phyloP scores from a whole-genome alignment of 2,329 filamentous ascomycete genomes.

The Aulographum hederae region DNA sequence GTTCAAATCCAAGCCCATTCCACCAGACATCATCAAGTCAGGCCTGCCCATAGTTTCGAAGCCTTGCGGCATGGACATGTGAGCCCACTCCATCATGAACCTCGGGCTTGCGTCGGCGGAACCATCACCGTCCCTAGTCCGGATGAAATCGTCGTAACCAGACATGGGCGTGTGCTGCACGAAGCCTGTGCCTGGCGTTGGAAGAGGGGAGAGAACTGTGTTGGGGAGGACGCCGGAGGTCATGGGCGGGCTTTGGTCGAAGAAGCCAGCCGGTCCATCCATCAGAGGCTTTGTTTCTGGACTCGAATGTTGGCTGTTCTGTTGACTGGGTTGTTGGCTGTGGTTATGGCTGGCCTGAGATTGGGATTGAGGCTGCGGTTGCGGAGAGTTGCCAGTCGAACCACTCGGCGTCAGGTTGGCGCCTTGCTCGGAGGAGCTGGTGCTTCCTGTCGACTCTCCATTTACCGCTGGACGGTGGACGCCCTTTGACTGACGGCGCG shows the following conservation, averaged over 20 bases:
- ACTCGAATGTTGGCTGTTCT: neutral
- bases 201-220: constrained; percentile 18
- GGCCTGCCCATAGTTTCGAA: constrained; percentile 24
- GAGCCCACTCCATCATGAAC: constrained; percentile 30
- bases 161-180: constrained; percentile 25
- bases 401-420: constrained; percentile 13
- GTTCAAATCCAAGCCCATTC: constrained; percentile 24
- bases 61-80: constrained; percentile 24
- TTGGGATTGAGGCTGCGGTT: constrained; percentile 10
- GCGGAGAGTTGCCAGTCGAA: constrained; percentile 18
- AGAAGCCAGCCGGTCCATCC: constrained; percentile 20
- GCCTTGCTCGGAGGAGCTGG: constrained; percentile 16
- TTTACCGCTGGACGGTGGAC: constrained; percentile 8
- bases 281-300: constrained; percentile 9
- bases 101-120: constrained; percentile 25
- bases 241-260: constrained; percentile 21
- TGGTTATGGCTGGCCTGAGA: neutral
- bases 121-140: constrained; percentile 16
- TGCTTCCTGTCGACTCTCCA: constrained; percentile 12
- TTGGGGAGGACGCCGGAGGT: constrained; percentile 12
- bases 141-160: constrained; percentile 26
- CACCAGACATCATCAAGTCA: constrained; percentile 25
- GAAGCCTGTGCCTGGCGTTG: constrained; percentile 20
- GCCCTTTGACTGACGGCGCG: constrained; percentile 15
- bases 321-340: constrained; percentile 1